These are phyloP conservation scores for Acacia acuminata DNA, from an alignment of 306 rosid genomes.

Conservation along the genomic window DNA sequence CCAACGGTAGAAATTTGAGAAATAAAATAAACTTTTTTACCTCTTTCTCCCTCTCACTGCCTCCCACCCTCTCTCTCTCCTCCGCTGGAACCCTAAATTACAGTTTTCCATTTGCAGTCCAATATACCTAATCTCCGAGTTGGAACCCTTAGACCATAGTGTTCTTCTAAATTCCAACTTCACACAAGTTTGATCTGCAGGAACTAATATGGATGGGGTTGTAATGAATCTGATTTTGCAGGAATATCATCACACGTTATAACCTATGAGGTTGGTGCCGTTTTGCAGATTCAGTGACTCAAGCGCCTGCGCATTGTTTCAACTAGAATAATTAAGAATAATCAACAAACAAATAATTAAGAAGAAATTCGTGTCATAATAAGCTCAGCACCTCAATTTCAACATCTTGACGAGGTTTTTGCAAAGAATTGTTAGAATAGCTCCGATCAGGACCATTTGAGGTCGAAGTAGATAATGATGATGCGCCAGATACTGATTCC, in stretches of 20 bases:
- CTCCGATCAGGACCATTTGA: conserved; percentile 46
- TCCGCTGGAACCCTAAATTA: too few species aligned
- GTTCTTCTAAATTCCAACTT: not conserved
- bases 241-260: conserved; percentile 41
- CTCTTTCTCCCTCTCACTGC: too few species aligned
- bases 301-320: conserved; percentile 42
- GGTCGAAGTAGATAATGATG: conserved; percentile 31
- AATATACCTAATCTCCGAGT: too few species aligned
- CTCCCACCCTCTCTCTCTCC: too few species aligned
- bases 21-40: too few species aligned
- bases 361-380: too few species aligned
- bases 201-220: not conserved
- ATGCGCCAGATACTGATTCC: conserved; percentile 29
- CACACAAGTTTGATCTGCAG: not conserved
- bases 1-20: too few species aligned
- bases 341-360: not conserved
- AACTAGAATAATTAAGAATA: not conserved
- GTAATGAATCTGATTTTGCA: not conserved
- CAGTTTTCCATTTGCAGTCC: too few species aligned
- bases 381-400: conserved; percentile 56
- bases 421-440: conserved; percentile 47
- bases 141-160: conserved; percentile 10
- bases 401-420: conserved; percentile 34
- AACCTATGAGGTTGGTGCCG: conserved; percentile 43
- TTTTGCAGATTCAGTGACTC: conserved; percentile 36